phyloP scores from a whole-genome alignment of 257 asterid species.

The Solanum clarkiae region DNA sequence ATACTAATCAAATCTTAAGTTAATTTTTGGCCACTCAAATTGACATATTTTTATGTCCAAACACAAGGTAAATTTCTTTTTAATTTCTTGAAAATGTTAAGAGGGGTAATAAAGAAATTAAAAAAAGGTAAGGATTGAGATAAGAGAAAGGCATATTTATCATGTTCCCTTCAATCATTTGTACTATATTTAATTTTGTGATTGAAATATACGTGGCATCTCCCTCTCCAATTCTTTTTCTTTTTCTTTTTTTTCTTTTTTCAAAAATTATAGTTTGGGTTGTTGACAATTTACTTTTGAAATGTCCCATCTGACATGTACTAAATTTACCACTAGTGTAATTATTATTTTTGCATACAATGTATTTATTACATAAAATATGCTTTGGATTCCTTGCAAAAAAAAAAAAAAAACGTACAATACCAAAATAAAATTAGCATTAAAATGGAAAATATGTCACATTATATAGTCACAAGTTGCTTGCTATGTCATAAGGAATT shows the following conservation, averaged over 20 bases:
- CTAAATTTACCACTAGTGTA: neutral
- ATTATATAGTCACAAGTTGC: neutral
- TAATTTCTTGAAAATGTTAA: neutral
- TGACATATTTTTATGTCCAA: no score
- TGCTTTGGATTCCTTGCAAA: neutral
- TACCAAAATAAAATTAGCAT: neutral
- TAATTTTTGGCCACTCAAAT: no score
- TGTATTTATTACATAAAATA: neutral
- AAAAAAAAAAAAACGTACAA: neutral
- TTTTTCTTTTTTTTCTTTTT: neutral
- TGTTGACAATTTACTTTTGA: neutral
- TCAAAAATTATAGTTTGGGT: neutral
- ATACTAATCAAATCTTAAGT: no score
- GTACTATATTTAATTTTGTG: neutral
- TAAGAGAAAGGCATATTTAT: neutral
- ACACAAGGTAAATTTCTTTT: no score
- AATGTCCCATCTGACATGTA: neutral
- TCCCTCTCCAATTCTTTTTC: neutral
- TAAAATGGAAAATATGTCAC: neutral
- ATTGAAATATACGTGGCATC: neutral
- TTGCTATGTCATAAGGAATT: neutral
- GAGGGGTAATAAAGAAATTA: neutral
- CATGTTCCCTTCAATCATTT: neutral
- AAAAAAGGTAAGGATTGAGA: neutral
- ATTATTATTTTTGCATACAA: neutral